Conservation (phyloP, 75 land plant genomes). For the Isoetes taiwanensis region DNA sequence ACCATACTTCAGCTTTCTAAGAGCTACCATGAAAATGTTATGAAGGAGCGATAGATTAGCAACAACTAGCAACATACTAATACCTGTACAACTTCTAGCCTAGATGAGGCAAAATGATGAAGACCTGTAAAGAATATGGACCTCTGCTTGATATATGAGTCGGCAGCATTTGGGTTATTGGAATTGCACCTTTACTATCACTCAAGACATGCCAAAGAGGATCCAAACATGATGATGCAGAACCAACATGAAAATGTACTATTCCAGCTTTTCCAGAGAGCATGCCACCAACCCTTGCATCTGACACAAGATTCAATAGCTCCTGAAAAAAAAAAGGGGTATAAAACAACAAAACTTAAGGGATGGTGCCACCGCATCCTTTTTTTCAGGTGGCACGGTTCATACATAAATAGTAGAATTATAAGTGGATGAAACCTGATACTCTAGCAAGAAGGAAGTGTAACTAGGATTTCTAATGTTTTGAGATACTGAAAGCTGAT, state of each 20-base stretch:
- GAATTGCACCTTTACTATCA: constrained; percentile 19
- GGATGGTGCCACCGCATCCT: too few species aligned
- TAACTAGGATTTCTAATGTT: too few species aligned
- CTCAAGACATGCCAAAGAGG: constrained; percentile 21
- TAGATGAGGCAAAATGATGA: background rate
- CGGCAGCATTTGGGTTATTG: constrained; percentile 22
- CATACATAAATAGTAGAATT: too few species aligned
- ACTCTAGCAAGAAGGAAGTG: too few species aligned
- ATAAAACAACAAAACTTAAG: too few species aligned
- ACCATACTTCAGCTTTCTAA: constrained; percentile 24
- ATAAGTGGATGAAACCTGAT: too few species aligned
- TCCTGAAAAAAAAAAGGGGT: too few species aligned
- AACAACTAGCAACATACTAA: too few species aligned
- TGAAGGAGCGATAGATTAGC: too few species aligned
- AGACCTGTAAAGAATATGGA: constrained; percentile 17
- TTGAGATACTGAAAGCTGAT: too few species aligned
- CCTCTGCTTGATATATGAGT: constrained; percentile 19
- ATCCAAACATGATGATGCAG: constrained; percentile 12
- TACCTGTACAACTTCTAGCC: too few species aligned
- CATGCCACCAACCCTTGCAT: constrained; percentile 27
- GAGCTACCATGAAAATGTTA: background rate
- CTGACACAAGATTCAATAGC: constrained; percentile 17
- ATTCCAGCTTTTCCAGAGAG: constrained; percentile 25
- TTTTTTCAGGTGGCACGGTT: too few species aligned
- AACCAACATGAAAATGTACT: constrained; percentile 22